Percentiles rank a stretch among this genome's conserved stretches.
Evolutionary conservation across 1,139 yeast species (phyloP).

Genomic region (Magnusiomyces paraingens): DNA sequence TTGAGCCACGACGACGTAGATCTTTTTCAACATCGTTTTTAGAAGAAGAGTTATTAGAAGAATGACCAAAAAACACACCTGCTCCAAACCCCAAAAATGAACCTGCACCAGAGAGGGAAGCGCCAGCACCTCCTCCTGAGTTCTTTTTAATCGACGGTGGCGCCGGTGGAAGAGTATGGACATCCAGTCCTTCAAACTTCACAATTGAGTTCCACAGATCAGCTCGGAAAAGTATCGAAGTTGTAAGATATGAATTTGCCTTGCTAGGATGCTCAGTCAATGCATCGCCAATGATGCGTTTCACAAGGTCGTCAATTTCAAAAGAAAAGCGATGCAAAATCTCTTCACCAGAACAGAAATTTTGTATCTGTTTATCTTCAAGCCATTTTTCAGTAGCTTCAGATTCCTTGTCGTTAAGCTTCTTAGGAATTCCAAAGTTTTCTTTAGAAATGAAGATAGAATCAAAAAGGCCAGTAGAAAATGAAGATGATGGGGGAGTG

Average conservation of each 20-base stretch:
- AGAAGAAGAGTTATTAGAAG: neutral
- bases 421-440: constrained; percentile 26
- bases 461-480: neutral
- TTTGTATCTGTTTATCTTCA: constrained; percentile 31
- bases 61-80: too few species aligned
- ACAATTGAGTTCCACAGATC: constrained; percentile 28
- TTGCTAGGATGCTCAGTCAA: constrained; percentile 21
- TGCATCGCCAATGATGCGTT: constrained; percentile 31
- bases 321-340: constrained; percentile 33
- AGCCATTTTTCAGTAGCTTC: constrained; percentile 31
- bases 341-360: constrained; percentile 35
- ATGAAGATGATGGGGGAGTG: constrained; percentile 14
- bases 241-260: constrained; percentile 27
- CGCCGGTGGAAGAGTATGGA: neutral
- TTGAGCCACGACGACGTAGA: constrained; percentile 10
- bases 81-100: too few species aligned
- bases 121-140: neutral
- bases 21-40: constrained; percentile 8
- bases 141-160: constrained; percentile 1
- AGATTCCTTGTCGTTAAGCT: constrained; percentile 34
- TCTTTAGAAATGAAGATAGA: constrained; percentile 31
- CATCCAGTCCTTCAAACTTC: constrained; percentile 24
- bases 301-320: constrained; percentile 32
- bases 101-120: neutral
- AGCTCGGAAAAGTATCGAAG: constrained; percentile 23